These are phyloP conservation scores for Dioscorea cayenensis DNA, from an alignment of 116 monocot species.

Conservation along the genomic window DNA sequence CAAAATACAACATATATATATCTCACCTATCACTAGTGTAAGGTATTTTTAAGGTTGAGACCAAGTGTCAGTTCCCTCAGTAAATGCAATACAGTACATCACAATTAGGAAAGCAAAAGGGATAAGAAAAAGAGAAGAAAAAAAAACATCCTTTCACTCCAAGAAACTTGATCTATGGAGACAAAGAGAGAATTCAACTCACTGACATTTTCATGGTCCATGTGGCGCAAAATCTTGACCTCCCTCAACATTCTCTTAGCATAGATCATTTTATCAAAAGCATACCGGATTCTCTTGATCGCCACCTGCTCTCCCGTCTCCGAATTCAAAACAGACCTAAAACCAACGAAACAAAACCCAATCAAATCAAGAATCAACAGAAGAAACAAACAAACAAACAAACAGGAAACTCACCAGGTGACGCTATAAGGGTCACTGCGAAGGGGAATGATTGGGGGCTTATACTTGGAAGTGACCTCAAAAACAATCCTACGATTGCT, in stretches of 20 bases:
- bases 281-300: constrained; percentile 72
- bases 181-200: neutral
- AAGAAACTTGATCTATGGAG: neutral
- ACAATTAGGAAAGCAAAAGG: no score
- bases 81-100: no score
- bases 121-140: no score
- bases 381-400: neutral
- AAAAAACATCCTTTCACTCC: neutral
- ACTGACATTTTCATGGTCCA: constrained; percentile 77
- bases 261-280: constrained; percentile 69
- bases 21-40: no score
- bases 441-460: constrained; percentile 66
- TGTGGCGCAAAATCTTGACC: constrained; percentile 67
- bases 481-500: constrained; percentile 69
- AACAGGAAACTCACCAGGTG: constrained; percentile 46
- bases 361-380: neutral
- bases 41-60: no score
- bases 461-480: constrained; percentile 64
- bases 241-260: constrained; percentile 74
- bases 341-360: neutral
- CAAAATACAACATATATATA: no score
- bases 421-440: constrained; percentile 73
- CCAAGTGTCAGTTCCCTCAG: no score
- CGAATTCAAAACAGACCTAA: constrained; percentile 62
- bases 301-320: constrained; percentile 76